Conservation (phyloP, 176 grass and related monocot species). For the Elaeis guineensis region DNA sequence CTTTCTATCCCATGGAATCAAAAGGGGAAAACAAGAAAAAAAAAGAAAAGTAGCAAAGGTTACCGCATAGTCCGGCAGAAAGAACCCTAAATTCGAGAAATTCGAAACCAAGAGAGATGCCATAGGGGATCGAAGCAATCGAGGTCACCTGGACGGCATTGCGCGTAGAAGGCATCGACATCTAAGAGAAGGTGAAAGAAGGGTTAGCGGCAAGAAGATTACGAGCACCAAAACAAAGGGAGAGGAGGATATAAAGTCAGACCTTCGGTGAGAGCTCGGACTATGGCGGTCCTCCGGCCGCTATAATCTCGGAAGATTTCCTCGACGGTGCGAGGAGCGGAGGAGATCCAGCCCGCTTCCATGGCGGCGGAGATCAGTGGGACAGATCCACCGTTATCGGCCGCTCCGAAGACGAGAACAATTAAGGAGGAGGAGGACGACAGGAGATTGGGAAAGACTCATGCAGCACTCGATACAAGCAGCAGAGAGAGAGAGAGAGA, state of each 20-base stretch:
- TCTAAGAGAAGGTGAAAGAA: conserved; percentile 12
- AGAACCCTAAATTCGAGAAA: neutral
- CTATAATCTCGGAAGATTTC: conserved; percentile 13
- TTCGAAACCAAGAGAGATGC: neutral
- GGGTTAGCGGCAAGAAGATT: neutral
- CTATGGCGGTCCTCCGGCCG: conserved; percentile 8
- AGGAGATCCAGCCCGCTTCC: conserved; percentile 6
- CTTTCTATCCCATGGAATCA: conserved; percentile 10
- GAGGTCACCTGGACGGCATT: conserved; percentile 32
- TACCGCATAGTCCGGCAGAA: neutral
- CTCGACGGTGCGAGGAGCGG: conserved; percentile 13
- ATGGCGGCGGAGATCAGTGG: neutral
- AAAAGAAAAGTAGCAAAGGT: no score
- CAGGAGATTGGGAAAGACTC: no score
- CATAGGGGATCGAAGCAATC: neutral
- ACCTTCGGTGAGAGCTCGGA: conserved; percentile 7
- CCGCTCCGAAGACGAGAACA: no score
- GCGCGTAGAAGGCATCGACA: conserved; percentile 32
- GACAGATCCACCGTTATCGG: no score
- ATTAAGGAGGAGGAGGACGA: no score
- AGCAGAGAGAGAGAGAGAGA: no score
- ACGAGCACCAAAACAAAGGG: neutral
- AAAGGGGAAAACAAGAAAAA: no score
- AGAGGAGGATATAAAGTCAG: neutral
- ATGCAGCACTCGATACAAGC: no score